These are phyloP conservation scores for Mrakia gelida DNA, from an alignment of 768 basidiomycete genomes.

Conservation along the genomic window DNA sequence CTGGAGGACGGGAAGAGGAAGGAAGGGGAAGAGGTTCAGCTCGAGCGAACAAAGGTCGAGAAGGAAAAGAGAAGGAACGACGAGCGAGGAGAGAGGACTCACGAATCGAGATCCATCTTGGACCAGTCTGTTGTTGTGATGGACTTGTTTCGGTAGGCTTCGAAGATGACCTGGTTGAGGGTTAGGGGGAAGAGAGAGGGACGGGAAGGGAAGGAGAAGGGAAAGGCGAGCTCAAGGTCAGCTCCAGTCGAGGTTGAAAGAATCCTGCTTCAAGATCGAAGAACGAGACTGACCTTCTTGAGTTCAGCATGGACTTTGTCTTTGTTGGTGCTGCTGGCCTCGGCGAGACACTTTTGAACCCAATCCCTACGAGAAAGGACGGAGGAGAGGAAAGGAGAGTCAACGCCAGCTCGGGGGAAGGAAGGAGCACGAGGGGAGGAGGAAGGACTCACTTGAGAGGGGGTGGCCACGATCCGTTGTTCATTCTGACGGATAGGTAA, in stretches of 20 bases:
- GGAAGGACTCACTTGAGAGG: constrained; percentile 37
- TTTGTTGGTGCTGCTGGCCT: constrained; percentile 84
- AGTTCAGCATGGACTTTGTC: constrained; percentile 86
- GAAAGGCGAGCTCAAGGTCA: not conserved
- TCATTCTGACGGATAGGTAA: constrained; percentile 6
- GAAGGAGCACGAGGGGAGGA: not conserved
- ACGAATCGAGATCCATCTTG: constrained; percentile 78
- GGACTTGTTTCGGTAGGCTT: constrained; percentile 75
- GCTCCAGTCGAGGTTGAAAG: not conserved
- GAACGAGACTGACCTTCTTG: constrained; percentile 54
- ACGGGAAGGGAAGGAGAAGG: not conserved
- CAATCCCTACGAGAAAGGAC: constrained; percentile 60
- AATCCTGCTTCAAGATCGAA: not conserved
- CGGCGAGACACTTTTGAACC: constrained; percentile 87
- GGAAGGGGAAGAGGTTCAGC: too few relatives aligned
- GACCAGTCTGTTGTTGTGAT: constrained; percentile 95
- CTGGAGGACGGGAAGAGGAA: constrained; percentile 29
- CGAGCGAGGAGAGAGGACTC: not conserved
- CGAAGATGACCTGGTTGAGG: constrained; percentile 67
- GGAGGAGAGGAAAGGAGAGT: not conserved
- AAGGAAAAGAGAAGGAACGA: constrained; percentile 43
- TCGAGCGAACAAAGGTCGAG: constrained; percentile 38
- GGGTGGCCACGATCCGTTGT: constrained; percentile 37
- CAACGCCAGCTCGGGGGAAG: not conserved
- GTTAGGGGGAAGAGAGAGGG: not conserved